A percentile compares a stretch with the other conserved stretches of the same genome.
Evolutionary conservation across 140 eudicot species (phyloP).

Genomic region (Erigeron philadelphicus): DNA sequence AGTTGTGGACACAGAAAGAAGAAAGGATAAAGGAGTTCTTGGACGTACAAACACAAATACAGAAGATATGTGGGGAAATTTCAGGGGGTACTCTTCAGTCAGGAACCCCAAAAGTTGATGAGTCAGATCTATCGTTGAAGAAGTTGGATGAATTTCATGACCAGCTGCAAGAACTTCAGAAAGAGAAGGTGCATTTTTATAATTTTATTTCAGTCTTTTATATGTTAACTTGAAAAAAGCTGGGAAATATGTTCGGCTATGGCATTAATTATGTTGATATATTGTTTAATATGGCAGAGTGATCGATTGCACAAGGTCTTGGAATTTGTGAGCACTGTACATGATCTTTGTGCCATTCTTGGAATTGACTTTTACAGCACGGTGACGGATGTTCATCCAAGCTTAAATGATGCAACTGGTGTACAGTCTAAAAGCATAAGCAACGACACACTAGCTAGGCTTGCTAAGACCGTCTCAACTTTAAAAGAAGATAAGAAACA

Average conservation of each 20-base stretch:
- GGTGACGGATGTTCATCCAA: constrained; percentile 90
- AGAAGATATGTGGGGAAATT: constrained; percentile 71
- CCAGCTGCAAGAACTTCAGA: constrained; percentile 84
- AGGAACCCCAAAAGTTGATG: constrained; percentile 59
- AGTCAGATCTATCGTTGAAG: constrained; percentile 69
- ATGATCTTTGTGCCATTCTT: constrained; percentile 88
- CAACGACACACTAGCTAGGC: constrained; percentile 68
- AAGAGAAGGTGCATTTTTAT: constrained; percentile 62
- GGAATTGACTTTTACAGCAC: constrained; percentile 80
- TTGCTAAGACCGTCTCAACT: constrained; percentile 64
- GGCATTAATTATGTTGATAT: constrained; percentile 4
- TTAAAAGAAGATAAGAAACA: constrained; percentile 75
- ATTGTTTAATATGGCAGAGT: constrained; percentile 53
- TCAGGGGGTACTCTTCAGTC: constrained; percentile 56
- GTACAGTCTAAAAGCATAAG: constrained; percentile 86
- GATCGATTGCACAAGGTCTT: constrained; percentile 91
- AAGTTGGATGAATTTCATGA: constrained; percentile 63
- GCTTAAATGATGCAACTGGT: constrained; percentile 69
- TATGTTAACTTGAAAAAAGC: background rate
- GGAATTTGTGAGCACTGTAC: constrained; percentile 85
- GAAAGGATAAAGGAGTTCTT: constrained; percentile 66
- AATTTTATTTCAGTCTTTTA: constrained; percentile 4
- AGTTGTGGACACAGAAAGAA: constrained; percentile 72
- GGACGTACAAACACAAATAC: constrained; percentile 76
- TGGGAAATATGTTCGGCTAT: background rate